Conservation (phyloP, 2,329 filamentous ascomycete species). For the Pleurostoma richardsiae region DNA sequence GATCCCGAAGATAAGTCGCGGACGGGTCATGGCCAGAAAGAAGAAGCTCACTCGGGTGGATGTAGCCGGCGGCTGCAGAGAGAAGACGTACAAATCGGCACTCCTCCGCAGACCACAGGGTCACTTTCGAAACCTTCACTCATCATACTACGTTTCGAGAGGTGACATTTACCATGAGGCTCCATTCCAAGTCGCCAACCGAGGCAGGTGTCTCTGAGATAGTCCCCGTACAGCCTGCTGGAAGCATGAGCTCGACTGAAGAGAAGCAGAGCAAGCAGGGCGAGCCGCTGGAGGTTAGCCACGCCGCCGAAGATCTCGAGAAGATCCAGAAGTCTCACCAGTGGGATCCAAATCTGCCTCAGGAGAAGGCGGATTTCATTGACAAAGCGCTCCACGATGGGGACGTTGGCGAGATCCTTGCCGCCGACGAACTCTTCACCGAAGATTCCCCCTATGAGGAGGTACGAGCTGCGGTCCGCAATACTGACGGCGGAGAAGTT, state of each 20-base stretch:
- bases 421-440: conserved; percentile 22
- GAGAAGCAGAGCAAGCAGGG: conserved; percentile 1
- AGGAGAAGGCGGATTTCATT: conserved; percentile 24
- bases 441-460: conserved; percentile 32
- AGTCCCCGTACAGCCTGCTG: not conserved
- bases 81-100: no score
- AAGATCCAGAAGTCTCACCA: conserved; percentile 24
- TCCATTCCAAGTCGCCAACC: no score
- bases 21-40: no score
- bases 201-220: not conserved
- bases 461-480: conserved; percentile 38
- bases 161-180: no score
- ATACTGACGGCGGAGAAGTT: conserved; percentile 35
- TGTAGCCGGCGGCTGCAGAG: no score
- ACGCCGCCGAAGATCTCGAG: conserved; percentile 14
- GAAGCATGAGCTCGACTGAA: not conserved
- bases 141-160: no score
- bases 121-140: no score
- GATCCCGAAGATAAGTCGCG: no score
- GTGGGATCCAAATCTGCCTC: conserved; percentile 26
- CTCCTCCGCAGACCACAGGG: no score
- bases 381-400: conserved; percentile 22
- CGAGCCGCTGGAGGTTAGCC: conserved; percentile 3
- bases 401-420: conserved; percentile 21
- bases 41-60: no score